A percentile compares a stretch with the other conserved stretches of the same genome.
Evolutionary conservation across 1,284 basidiomycete species (phyloP).

Genomic region (Trichosporon sp.): DNA sequence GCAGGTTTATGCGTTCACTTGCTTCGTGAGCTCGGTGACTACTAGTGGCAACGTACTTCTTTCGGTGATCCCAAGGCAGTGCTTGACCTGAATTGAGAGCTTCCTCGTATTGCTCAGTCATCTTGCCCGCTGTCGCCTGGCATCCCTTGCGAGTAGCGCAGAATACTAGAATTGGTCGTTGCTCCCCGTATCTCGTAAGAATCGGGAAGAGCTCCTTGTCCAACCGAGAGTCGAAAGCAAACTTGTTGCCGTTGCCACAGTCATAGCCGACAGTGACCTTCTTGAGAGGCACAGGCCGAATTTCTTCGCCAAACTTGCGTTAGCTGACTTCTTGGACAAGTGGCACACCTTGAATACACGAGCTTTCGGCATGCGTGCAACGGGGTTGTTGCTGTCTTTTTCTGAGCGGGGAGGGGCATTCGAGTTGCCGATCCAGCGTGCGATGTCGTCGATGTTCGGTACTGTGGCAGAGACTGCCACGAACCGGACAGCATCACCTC

Average conservation of each 20-base stretch:
- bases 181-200: slow-evolving; percentile 68
- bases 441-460: slow-evolving; percentile 89
- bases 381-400: not conserved
- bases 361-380: slow-evolving; percentile 60
- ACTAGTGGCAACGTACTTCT: slow-evolving; percentile 57
- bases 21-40: not conserved
- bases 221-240: slow-evolving; percentile 71
- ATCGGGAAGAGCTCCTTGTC: slow-evolving; percentile 73
- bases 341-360: slow-evolving; percentile 68
- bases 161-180: slow-evolving; percentile 82
- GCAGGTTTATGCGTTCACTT: slow-evolving; percentile 19
- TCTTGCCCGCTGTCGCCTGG: slow-evolving; percentile 66
- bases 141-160: slow-evolving; percentile 81
- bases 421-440: slow-evolving; percentile 73
- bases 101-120: slow-evolving; percentile 71
- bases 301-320: slow-evolving; percentile 79
- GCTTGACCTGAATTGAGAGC: slow-evolving; percentile 60
- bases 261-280: slow-evolving; percentile 69
- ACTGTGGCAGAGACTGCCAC: slow-evolving; percentile 90
- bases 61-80: slow-evolving; percentile 68
- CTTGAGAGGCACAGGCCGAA: slow-evolving; percentile 77
- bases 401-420: not conserved
- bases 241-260: slow-evolving; percentile 75
- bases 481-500: slow-evolving; percentile 70
- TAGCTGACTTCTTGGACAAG: not conserved